phyloP scores from a whole-genome alignment of 257 asterid genomes.

The Solanum sejunctum region DNA sequence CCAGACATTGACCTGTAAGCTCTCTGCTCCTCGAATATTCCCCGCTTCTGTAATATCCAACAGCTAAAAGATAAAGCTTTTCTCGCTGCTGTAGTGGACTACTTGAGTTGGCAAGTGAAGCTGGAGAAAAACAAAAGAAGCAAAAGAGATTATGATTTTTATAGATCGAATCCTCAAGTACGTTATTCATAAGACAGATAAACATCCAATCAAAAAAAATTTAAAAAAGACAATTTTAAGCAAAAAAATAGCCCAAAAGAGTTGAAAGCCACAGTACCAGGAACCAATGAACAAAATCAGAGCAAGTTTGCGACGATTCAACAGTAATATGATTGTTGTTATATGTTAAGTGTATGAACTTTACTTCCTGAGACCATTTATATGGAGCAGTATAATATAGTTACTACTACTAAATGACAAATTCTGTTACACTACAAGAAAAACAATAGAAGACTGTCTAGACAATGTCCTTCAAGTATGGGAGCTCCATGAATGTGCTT shows the following conservation, averaged over 20 bases:
- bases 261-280: background rate
- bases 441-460: background rate
- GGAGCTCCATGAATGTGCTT: background rate
- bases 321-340: background rate
- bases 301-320: background rate
- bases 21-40: conserved; percentile 55
- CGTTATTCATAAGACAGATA: background rate
- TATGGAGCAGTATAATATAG: background rate
- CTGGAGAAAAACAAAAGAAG: conserved; percentile 14
- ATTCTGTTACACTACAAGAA: background rate
- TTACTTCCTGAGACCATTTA: background rate
- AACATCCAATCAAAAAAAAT: background rate
- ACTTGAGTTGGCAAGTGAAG: conserved; percentile 31
- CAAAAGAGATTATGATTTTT: background rate
- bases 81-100: conserved; percentile 55
- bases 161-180: background rate
- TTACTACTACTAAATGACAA: background rate
- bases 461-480: background rate
- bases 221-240: background rate
- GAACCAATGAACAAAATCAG: background rate
- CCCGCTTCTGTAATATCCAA: conserved; percentile 51
- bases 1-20: conserved; percentile 46
- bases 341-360: background rate
- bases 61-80: conserved; percentile 53
- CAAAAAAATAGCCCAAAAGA: background rate